A percentile compares a stretch with the other conserved stretches of the same genome.
These are phyloP conservation scores for Microdochium bolleyi DNA, from an alignment of 2,329 filamentous ascomycete genomes.

Conservation along the genomic window DNA sequence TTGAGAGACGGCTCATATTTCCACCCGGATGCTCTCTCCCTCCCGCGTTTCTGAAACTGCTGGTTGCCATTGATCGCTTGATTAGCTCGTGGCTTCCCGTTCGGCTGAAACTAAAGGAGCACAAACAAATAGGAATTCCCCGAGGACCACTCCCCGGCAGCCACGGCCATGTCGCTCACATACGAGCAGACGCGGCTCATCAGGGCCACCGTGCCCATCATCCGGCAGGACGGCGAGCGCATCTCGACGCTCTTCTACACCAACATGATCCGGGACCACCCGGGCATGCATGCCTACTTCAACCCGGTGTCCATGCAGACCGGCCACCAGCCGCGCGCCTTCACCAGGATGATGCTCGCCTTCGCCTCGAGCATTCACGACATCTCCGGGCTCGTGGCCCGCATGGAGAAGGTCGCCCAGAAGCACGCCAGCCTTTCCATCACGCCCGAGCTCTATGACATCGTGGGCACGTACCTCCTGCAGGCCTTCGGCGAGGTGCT, in stretches of 20 bases:
- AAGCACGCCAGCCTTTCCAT: constrained; percentile 71
- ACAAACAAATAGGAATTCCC: too few relatives aligned
- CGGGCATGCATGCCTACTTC: constrained; percentile 62
- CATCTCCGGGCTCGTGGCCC: constrained; percentile 47
- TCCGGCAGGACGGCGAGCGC: constrained; percentile 57
- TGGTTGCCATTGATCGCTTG: too few relatives aligned
- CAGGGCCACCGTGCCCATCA: constrained; percentile 68
- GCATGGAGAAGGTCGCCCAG: constrained; percentile 62
- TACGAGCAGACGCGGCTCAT: constrained; percentile 28
- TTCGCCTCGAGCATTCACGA: constrained; percentile 70
- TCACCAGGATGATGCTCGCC: constrained; percentile 61
- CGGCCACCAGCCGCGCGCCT: constrained; percentile 58
- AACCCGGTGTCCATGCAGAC: constrained; percentile 61
- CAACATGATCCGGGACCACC: constrained; percentile 57
- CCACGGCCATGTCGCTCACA: not conserved
- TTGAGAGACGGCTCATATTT: too few relatives aligned
- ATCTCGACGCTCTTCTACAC: constrained; percentile 70
- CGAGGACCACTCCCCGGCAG: too few relatives aligned
- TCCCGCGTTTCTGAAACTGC: too few relatives aligned
- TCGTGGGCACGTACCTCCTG: constrained; percentile 64
- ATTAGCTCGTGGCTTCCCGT: too few relatives aligned
- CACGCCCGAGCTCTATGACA: constrained; percentile 58
- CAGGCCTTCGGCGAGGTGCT: constrained; percentile 60
- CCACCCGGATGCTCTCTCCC: too few relatives aligned
- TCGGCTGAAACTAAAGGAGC: too few relatives aligned